These are phyloP conservation scores for Hypholoma fasciculare DNA, from an alignment of 768 basidiomycete species.

Conservation along the genomic window DNA sequence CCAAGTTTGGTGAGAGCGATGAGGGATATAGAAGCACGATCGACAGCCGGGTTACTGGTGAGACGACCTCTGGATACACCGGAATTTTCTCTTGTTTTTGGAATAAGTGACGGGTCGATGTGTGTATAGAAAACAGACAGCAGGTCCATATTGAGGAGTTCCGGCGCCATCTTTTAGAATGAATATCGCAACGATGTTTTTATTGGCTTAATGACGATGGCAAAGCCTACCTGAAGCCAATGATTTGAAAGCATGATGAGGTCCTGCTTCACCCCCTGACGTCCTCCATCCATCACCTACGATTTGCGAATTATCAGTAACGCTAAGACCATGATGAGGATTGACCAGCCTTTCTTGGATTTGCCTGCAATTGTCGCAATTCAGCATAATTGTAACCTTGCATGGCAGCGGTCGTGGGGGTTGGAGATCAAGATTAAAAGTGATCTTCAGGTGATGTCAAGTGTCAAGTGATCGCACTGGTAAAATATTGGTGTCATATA, in stretches of 20 bases:
- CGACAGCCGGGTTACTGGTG: conserved; percentile 17
- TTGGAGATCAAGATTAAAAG: too few species aligned
- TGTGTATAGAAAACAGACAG: conserved; percentile 30
- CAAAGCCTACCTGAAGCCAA: conserved; percentile 22
- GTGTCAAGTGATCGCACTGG: too few species aligned
- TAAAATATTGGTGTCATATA: too few species aligned
- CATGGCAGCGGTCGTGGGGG: too few species aligned
- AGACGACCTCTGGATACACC: conserved; percentile 7
- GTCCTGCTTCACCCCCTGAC: conserved; percentile 11
- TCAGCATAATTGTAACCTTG: too few species aligned
- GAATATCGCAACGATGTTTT: not conserved
- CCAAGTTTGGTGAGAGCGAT: conserved; percentile 31
- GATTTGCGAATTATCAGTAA: not conserved
- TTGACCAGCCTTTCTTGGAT: not conserved
- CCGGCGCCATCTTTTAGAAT: conserved; percentile 5
- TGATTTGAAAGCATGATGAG: conserved; percentile 23
- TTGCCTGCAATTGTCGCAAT: not conserved
- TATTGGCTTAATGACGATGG: not conserved
- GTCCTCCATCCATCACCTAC: conserved; percentile 11
- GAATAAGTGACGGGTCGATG: conserved; percentile 20
- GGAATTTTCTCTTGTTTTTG: conserved; percentile 4
- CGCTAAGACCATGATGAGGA: not conserved
- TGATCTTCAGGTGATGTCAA: too few species aligned
- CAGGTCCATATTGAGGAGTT: conserved; percentile 20
- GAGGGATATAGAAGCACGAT: conserved; percentile 32